Conservation (phyloP, 352 stramenopile genomes). For the Globisporangium okanoganense region DNA sequence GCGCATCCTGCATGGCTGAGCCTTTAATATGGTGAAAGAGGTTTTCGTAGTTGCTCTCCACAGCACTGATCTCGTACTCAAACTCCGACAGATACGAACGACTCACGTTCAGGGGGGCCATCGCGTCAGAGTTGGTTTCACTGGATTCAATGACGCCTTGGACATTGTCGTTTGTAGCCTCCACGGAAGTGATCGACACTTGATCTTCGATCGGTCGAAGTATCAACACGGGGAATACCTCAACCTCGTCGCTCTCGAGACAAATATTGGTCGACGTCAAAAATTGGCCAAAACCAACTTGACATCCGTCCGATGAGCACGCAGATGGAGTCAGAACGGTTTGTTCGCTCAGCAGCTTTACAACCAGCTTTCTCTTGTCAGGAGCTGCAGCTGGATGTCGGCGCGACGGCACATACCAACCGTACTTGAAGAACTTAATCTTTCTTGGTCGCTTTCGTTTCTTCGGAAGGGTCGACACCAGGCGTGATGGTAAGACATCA, state of each 20-base stretch:
- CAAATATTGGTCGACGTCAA: constrained; percentile 42
- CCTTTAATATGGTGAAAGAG: constrained; percentile 48
- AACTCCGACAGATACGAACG: constrained; percentile 49
- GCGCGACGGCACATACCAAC: constrained; percentile 18
- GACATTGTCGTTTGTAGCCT: not conserved
- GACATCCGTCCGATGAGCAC: constrained; percentile 16
- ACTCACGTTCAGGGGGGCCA: constrained; percentile 15
- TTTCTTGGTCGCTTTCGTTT: constrained; percentile 22
- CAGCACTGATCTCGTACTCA: constrained; percentile 47
- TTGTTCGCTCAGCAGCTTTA: constrained; percentile 37
- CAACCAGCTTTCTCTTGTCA: constrained; percentile 24
- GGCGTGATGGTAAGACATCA: constrained; percentile 28
- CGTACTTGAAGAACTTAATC: constrained; percentile 17
- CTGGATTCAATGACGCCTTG: not conserved
- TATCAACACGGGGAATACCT: constrained; percentile 60
- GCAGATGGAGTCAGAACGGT: constrained; percentile 32
- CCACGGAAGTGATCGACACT: not conserved
- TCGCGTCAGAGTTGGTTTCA: not conserved
- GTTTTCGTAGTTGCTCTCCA: constrained; percentile 56
- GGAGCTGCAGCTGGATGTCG: constrained; percentile 5
- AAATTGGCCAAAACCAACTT: constrained; percentile 35
- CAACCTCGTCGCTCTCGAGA: constrained; percentile 51
- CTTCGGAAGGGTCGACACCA: constrained; percentile 25
- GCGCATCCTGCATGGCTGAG: constrained; percentile 30
- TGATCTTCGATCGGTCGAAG: constrained; percentile 40